These are phyloP conservation scores for Saccharomycopsis synnaedendra DNA, from an alignment of 805 yeast species.

Conservation along the genomic window DNA sequence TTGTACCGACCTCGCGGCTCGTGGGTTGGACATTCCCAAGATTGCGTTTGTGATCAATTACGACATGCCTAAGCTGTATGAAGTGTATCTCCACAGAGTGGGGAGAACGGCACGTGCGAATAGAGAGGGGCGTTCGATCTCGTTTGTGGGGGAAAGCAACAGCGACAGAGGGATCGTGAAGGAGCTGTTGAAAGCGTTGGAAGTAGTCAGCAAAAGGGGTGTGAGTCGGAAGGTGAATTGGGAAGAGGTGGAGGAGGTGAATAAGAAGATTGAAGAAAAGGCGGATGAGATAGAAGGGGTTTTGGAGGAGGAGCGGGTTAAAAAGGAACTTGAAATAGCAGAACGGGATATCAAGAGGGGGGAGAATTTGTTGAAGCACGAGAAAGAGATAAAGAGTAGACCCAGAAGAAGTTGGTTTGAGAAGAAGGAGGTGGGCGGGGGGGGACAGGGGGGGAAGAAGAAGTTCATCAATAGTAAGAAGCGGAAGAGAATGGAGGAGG, in stretches of 20 bases:
- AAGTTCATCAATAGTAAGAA: constrained; percentile 14
- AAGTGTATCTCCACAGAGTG: constrained; percentile 89
- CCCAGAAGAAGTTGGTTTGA: constrained; percentile 98
- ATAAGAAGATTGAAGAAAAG: constrained; percentile 49
- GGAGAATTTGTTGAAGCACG: constrained; percentile 69
- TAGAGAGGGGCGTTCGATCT: constrained; percentile 84
- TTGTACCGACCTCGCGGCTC: constrained; percentile 97
- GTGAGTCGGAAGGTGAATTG: constrained; percentile 91
- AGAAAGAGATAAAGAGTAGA: constrained; percentile 73
- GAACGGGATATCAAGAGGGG: constrained; percentile 87
- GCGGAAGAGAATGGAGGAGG: constrained; percentile 15
- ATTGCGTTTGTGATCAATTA: constrained; percentile 89
- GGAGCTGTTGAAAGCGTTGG: constrained; percentile 43
- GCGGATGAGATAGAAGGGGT: constrained; percentile 59
- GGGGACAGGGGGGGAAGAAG: background rate
- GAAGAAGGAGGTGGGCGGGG: constrained; percentile 1
- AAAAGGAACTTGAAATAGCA: constrained; percentile 76
- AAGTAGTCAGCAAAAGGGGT: constrained; percentile 39
- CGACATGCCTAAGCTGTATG: constrained; percentile 92
- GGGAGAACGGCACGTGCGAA: constrained; percentile 99
- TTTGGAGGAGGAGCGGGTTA: constrained; percentile 76
- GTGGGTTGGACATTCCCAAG: constrained; percentile 98
- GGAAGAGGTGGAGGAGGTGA: constrained; percentile 65
- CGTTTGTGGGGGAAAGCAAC: constrained; percentile 89
- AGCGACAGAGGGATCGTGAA: constrained; percentile 85